Conservation (phyloP, 1,284 basidiomycete species). For the Puccinia hordei region DNA sequence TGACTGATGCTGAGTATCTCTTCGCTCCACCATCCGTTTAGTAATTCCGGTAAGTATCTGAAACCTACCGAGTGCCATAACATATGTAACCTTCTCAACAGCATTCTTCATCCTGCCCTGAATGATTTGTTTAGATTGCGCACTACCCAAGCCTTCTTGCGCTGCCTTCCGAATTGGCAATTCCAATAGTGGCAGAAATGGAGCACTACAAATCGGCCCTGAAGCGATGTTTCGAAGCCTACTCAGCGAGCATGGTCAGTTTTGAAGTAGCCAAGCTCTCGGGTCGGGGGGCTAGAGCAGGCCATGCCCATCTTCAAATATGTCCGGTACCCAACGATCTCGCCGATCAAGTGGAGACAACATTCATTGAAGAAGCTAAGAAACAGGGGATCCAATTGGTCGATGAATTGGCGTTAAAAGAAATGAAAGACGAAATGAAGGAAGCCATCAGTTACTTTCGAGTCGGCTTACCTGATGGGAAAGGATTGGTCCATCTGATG, state of each 20-base stretch:
- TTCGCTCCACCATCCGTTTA: not conserved
- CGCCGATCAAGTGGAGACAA: constrained; percentile 68
- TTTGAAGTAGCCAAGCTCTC: constrained; percentile 85
- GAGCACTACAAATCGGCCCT: constrained; percentile 78
- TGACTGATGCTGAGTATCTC: not conserved
- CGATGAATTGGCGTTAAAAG: constrained; percentile 66
- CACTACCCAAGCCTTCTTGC: constrained; percentile 69
- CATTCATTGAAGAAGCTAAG: constrained; percentile 71
- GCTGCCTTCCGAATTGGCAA: constrained; percentile 74
- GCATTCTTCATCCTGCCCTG: not conserved
- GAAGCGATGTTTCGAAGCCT: constrained; percentile 70
- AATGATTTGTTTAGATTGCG: constrained; percentile 12
- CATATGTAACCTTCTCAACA: not conserved
- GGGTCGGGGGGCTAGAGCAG: constrained; percentile 68
- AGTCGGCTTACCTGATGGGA: constrained; percentile 84
- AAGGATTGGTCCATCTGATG: constrained; percentile 79
- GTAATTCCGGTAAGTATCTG: constrained; percentile 36
- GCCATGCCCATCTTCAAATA: constrained; percentile 86
- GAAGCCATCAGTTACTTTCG: constrained; percentile 75
- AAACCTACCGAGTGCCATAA: not conserved
- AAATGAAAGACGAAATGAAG: constrained; percentile 65
- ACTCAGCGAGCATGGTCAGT: constrained; percentile 70
- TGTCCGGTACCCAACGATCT: constrained; percentile 74
- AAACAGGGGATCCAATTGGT: constrained; percentile 53
- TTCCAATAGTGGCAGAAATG: constrained; percentile 76